Evolutionary conservation across 2,329 filamentous ascomycete genomes (phyloP), one percentile per base, ranked within the genome.

Genomic region (Tolypocladium tropicale): DNA sequence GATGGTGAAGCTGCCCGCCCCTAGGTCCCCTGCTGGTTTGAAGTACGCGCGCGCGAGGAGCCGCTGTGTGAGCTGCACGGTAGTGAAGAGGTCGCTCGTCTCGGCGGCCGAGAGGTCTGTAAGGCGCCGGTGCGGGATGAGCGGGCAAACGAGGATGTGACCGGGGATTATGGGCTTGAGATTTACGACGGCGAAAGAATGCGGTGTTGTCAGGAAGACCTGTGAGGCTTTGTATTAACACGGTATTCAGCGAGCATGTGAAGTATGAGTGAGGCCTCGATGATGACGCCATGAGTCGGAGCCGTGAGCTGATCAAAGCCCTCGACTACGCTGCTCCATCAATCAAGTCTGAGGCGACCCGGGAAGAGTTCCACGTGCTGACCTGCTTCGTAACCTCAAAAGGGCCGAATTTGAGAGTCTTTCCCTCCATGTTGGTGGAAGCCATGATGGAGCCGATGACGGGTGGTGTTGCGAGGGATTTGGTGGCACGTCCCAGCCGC

Each of bases 141-240:
- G 80, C 0, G 94, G 90, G 62, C 89, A 96, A 59, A 99, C 82
- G 34, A 99, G 88, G 59, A 97, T 86, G 75, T 99, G 94, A 56
- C 94, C 94, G 0, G 92, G 91, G 2, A 96, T 81, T 39, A 99
- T 82, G 28, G 94, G 94, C 74, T 96, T 96, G 69, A 97, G 83
- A 74, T 99, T 99, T 57, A 97, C 92, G 60, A 97, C 79, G 55
- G 90, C 91, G 75, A 91, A 96, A 63, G 86, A 89, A 65, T 88
- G 79, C 0, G 82, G 78, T 1, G 92, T 95, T 61, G 79, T 78
- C 72, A 95, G 83, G 76, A 97, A 97, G 75, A 96, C 90, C 88
- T 96, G 63, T 16, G 16, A 9, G 28, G 5, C 12, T 49, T 25
- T 1, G 46, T 28, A 12, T 49, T 11, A 49, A n/a, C 28, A 49